Evolutionary conservation across 805 yeast species (phyloP).

Genomic region (Hanseniaspora valbyensis): DNA sequence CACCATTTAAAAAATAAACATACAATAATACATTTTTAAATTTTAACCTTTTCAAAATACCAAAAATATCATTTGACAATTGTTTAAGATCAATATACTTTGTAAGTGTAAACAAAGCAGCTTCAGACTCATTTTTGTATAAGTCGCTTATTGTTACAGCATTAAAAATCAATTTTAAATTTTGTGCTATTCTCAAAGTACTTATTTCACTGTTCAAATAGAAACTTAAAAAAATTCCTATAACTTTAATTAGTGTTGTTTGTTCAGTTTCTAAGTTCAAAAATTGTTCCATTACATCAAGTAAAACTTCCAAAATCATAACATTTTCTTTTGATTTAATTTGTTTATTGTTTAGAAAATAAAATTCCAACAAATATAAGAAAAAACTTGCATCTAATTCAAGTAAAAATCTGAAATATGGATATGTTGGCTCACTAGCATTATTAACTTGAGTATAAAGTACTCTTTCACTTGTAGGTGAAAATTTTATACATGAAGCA

Average conservation of each 20-base stretch:
- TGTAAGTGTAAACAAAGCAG: conserved; percentile 62
- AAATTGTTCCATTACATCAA: conserved; percentile 43
- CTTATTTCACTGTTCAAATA: conserved; percentile 25
- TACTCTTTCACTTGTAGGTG: conserved; percentile 29
- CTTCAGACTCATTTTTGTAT: conserved; percentile 50
- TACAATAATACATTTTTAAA: conserved; percentile 23
- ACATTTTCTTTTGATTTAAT: conserved; percentile 17
- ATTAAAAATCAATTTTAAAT: conserved; percentile 38
- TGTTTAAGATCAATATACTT: conserved; percentile 31
- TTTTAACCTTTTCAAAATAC: conserved; percentile 20
- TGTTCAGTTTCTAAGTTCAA: background rate
- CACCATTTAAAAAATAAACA: conserved; percentile 17
- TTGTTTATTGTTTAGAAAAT: background rate
- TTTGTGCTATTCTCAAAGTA: conserved; percentile 34
- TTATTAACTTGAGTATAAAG: conserved; percentile 28
- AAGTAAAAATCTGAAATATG: conserved; percentile 54
- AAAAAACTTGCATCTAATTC: conserved; percentile 45
- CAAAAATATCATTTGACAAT: conserved; percentile 21
- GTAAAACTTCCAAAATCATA: conserved; percentile 13
- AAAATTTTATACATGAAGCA: conserved; percentile 42
- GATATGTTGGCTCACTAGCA: conserved; percentile 46
- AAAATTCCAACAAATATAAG: conserved; percentile 60
- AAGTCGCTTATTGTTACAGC: conserved; percentile 25
- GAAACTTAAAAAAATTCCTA: conserved; percentile 19
- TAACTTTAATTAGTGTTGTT: background rate